Evolutionary conservation across 2,329 filamentous ascomycete genomes (phyloP), one percentile per base, ranked within the genome.

Genomic region (Emergomyces africanus): DNA sequence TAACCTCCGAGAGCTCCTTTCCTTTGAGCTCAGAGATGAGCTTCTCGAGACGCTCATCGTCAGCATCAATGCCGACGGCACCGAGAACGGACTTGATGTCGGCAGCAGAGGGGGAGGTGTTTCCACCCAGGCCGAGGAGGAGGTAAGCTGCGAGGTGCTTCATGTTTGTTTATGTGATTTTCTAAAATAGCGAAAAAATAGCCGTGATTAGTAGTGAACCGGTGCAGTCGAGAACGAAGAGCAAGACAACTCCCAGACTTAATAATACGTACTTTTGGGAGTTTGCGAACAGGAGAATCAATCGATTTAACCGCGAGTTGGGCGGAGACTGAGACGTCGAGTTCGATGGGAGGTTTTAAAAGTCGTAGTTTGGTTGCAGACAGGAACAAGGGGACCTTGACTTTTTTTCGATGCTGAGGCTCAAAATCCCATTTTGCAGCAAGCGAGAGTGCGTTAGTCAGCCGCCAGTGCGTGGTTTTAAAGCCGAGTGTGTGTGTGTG

Each of bases 131-230:
- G 81, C 81, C 80, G 78, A 97, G 89, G 76, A 99, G 92, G 75
- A 99, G 90, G 86, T 95, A 97, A 77, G 94, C 92, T 77, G 94
- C 94, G 82, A 99, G 88, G 82, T 97, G 87, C 91, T 99, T 97
- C 94, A 99, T 97, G 90, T 86, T 95, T 90, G 87, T 95, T 77
- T 74, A 70, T 69, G 62, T 65, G 56, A 53, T 64, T 25, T 65
- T 63, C 64, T 65, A 64, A 63, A 54, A n/a, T 42, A 60, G 57
- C 30, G 44, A 59, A 60, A 59, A 55, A 44, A 8, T 57, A 51
- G 3, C 57, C 51, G 49, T 28, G 49, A 25, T 61, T 55, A 58
- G 56, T 48, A n/a, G n/a, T 30, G 30, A 1, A 37, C 15, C 14
- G 8, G 14, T 62, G n/a, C 15, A 28, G 5, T 10, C 46, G 54